These are phyloP conservation scores for Fusarium sp. DNA, from an alignment of 2,329 filamentous ascomycete genomes.

Conservation along the genomic window DNA sequence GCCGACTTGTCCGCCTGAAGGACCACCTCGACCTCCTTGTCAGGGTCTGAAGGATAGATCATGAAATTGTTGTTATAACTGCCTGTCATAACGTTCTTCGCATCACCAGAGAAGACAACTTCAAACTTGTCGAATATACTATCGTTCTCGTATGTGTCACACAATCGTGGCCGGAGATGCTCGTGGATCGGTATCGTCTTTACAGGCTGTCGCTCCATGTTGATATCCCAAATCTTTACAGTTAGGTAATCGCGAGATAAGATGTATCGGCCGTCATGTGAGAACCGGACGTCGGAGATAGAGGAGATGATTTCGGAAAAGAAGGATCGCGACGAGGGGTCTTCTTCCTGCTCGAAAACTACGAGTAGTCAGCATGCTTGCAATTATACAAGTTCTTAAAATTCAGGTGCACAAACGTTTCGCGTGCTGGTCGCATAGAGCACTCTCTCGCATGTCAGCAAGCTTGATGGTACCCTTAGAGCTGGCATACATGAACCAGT, in stretches of 20 bases:
- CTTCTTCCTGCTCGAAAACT: conserved; percentile 99
- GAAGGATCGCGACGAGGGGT: conserved; percentile 95
- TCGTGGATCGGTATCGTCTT: conserved; percentile 99
- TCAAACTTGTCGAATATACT: conserved; percentile 99
- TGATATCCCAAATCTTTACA: conserved; percentile 99
- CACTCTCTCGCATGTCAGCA: conserved; percentile 97
- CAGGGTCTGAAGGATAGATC: conserved; percentile 97
- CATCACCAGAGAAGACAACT: conserved; percentile 97
- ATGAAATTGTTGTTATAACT: conserved; percentile 99
- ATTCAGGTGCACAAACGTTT: conserved; percentile 71
- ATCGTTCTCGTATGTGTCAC: conserved; percentile 99
- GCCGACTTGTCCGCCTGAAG: conserved; percentile 98
- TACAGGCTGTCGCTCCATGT: conserved; percentile 96
- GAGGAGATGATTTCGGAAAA: conserved; percentile 99
- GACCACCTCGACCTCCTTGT: conserved; percentile 96
- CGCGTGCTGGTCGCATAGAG: conserved; percentile 92
- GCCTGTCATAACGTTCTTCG: conserved; percentile 99
- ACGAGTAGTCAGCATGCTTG: conserved; percentile 38
- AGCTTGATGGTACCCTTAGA: conserved; percentile 99
- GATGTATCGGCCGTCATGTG: conserved; percentile 95
- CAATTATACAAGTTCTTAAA: not conserved
- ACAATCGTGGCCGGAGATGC: conserved; percentile 90
- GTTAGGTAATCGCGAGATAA: conserved; percentile 97
- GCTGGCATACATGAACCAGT: conserved; percentile 99
- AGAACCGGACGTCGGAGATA: conserved; percentile 98